Conservation (phyloP, 1,284 basidiomycete genomes). For the Trametes hirsuta region DNA sequence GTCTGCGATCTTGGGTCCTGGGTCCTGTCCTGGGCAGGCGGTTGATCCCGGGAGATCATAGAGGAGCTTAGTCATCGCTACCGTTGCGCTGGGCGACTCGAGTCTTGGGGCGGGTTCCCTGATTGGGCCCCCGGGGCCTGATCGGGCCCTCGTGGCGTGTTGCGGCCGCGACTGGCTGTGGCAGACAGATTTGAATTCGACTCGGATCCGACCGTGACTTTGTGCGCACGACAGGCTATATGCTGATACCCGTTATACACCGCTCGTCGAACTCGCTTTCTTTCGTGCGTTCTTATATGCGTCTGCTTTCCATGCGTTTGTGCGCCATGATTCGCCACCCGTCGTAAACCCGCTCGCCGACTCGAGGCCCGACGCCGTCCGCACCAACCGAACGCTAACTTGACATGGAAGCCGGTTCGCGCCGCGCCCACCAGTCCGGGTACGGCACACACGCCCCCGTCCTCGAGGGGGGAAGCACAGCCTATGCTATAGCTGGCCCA, state of each 20-base stretch:
- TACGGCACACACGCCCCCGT: background rate
- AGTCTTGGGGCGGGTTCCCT: background rate
- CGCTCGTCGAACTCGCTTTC: no score
- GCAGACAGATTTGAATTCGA: no score
- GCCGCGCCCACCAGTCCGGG: background rate
- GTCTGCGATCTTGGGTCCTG: background rate
- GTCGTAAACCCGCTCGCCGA: background rate
- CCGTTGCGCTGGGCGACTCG: background rate
- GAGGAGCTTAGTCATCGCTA: slow-evolving; percentile 6
- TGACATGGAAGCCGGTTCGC: slow-evolving; percentile 4
- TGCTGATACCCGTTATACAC: no score
- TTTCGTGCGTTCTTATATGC: no score
- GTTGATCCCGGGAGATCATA: slow-evolving; percentile 8
- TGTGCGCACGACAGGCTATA: no score
- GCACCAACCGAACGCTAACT: slow-evolving; percentile 3
- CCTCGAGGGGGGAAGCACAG: background rate
- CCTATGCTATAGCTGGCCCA: background rate
- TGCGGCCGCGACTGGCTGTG: no score
- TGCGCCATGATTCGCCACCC: no score
- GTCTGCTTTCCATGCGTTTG: no score
- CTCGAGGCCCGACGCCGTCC: background rate
- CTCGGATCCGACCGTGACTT: no score
- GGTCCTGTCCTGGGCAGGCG: background rate
- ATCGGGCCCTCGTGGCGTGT: background rate
- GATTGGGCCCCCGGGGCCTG: background rate